These are phyloP conservation scores for Blastobotrys arbuscula DNA, from an alignment of 1,139 yeast genomes.

Conservation along the genomic window DNA sequence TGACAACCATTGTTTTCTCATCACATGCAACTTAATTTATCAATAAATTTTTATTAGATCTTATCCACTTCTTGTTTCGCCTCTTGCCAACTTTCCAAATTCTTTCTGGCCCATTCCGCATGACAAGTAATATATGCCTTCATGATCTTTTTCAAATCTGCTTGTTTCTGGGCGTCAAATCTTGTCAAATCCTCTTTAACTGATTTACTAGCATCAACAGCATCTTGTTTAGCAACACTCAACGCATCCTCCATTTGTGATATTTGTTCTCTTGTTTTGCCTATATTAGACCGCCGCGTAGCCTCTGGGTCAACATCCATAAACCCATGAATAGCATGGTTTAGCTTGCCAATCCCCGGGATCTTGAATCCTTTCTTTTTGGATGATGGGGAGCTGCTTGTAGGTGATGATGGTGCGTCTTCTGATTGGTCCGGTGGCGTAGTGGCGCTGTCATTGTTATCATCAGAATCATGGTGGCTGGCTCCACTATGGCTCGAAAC, in stretches of 20 bases:
- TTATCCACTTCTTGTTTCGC: slow-evolving; percentile 38
- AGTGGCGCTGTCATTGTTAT: slow-evolving; percentile 20
- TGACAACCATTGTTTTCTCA: background rate
- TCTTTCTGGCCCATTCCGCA: slow-evolving; percentile 65
- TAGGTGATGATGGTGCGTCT: background rate
- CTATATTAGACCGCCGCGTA: slow-evolving; percentile 53
- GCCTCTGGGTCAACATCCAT: slow-evolving; percentile 68
- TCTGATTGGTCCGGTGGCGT: slow-evolving; percentile 22
- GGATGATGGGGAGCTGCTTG: slow-evolving; percentile 22
- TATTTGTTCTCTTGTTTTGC: slow-evolving; percentile 48
- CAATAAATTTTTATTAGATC: slow-evolving; percentile 16
- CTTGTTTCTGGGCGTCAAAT: slow-evolving; percentile 43
- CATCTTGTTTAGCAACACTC: slow-evolving; percentile 51
- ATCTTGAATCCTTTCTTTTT: slow-evolving; percentile 37
- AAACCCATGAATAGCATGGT: slow-evolving; percentile 60
- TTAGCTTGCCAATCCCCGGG: slow-evolving; percentile 47
- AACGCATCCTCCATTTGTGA: slow-evolving; percentile 52
- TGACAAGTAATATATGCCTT: slow-evolving; percentile 53
- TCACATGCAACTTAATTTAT: too few species aligned
- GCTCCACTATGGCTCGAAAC: too few species aligned
- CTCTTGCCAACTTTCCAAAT: slow-evolving; percentile 69
- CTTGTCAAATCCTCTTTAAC: slow-evolving; percentile 46
- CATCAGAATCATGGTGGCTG: background rate
- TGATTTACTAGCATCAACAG: slow-evolving; percentile 46
- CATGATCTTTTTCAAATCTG: slow-evolving; percentile 45